A percentile compares a stretch with the other conserved stretches of the same genome.
Evolutionary conservation across 1,284 basidiomycete genomes (phyloP).

Genomic region (Microbotryomycetes sp.): DNA sequence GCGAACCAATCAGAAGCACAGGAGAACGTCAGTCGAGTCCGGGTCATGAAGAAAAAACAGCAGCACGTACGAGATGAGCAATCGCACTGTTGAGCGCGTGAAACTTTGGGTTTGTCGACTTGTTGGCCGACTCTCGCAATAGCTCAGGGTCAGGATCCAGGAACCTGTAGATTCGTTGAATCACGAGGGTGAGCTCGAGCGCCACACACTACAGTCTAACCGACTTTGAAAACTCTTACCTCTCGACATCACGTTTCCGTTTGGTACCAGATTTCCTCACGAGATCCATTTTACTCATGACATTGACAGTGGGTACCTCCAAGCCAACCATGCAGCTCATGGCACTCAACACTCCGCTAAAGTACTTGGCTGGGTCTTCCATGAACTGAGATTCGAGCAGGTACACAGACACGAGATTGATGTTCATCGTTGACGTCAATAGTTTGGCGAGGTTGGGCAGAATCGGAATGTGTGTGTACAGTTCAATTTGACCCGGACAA

Average conservation of each 20-base stretch:
- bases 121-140: slow-evolving; percentile 61
- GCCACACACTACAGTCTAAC: neutral
- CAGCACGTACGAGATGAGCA: slow-evolving; percentile 69
- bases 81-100: slow-evolving; percentile 91
- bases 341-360: slow-evolving; percentile 93
- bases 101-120: slow-evolving; percentile 71
- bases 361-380: slow-evolving; percentile 98
- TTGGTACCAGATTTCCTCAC: slow-evolving; percentile 64
- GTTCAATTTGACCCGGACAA: slow-evolving; percentile 97
- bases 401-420: slow-evolving; percentile 77
- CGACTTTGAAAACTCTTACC: slow-evolving; percentile 46
- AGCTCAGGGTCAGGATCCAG: slow-evolving; percentile 95
- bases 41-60: neutral
- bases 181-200: neutral
- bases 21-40: neutral
- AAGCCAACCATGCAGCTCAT: slow-evolving; percentile 99
- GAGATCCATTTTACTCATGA: slow-evolving; percentile 99
- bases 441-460: slow-evolving; percentile 76
- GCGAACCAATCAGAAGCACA: neutral
- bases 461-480: slow-evolving; percentile 97
- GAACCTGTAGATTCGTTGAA: slow-evolving; percentile 53
- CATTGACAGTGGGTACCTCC: slow-evolving; percentile 91
- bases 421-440: slow-evolving; percentile 56
- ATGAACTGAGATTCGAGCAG: slow-evolving; percentile 97
- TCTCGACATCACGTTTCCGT: slow-evolving; percentile 64